A percentile compares a stretch with the other conserved stretches of the same genome.
phyloP scores from a whole-genome alignment of 1,284 basidiomycete species.

The Heliocybe sulcata region DNA sequence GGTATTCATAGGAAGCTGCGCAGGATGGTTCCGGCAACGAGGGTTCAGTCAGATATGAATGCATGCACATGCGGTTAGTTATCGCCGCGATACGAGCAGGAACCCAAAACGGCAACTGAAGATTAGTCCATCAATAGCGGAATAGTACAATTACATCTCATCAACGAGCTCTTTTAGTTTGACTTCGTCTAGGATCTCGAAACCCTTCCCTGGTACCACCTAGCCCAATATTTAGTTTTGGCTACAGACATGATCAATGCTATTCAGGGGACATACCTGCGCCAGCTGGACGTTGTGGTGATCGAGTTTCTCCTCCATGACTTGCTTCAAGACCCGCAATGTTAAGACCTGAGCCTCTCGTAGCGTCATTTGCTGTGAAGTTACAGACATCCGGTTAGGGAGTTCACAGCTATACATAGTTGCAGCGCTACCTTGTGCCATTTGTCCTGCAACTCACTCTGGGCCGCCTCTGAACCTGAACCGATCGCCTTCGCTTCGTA shows the following conservation, averaged over 20 bases:
- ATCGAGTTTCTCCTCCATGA: conserved; percentile 99
- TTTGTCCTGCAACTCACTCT: conserved; percentile 95
- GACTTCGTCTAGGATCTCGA: conserved; percentile 77
- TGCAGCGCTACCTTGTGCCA: conserved; percentile 77
- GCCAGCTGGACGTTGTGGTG: conserved; percentile 98
- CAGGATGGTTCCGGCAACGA: not conserved
- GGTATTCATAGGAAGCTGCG: not conserved
- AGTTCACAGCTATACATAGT: not conserved
- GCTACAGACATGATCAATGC: not conserved
- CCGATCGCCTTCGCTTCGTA: conserved; percentile 99
- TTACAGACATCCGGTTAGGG: not conserved
- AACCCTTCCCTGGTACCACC: conserved; percentile 74
- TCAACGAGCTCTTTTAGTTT: conserved; percentile 79
- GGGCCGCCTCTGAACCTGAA: conserved; percentile 95
- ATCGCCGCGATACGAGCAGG: too few species aligned
- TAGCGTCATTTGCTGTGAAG: conserved; percentile 81
- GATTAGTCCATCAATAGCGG: not conserved
- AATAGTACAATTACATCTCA: conserved; percentile 45
- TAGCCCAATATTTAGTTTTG: conserved; percentile 17
- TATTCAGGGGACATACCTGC: conserved; percentile 47
- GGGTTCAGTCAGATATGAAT: too few species aligned
- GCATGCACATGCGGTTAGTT: too few species aligned
- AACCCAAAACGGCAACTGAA: not conserved
- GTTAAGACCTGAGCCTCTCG: conserved; percentile 85
- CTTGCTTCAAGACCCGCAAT: conserved; percentile 92